A percentile compares a stretch with the other conserved stretches of the same genome.
Evolutionary conservation across 2,329 filamentous ascomycete genomes (phyloP).

Genomic region (Colletotrichum chlorophyti): DNA sequence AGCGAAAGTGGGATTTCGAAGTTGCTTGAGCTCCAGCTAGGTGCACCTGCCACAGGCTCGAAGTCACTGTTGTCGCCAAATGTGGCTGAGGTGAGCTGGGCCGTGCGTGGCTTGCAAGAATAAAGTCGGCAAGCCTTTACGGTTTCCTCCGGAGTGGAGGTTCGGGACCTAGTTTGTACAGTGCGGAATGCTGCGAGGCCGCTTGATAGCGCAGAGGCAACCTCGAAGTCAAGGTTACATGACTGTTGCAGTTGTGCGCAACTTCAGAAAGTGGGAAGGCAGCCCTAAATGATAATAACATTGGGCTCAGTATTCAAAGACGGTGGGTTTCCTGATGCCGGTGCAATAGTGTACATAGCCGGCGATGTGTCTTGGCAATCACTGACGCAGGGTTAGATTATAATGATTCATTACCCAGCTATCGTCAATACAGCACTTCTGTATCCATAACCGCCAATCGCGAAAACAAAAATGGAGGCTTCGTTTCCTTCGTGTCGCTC

Average conservation of each 20-base stretch:
- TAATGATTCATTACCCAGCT: conserved; percentile 8
- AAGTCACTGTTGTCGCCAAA: background rate
- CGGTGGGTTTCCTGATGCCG: no score
- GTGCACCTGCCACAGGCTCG: background rate
- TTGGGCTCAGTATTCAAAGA: no score
- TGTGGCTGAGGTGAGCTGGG: conserved; percentile 6
- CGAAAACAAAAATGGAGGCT: conserved; percentile 1
- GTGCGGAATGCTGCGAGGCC: conserved; percentile 7
- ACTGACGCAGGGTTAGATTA: background rate
- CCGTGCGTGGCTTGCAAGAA: background rate
- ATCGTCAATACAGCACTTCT: background rate
- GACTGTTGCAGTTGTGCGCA: no score
- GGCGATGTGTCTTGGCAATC: no score
- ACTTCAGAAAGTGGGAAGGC: no score
- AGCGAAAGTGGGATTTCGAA: background rate
- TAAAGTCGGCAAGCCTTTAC: background rate
- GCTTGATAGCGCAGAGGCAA: no score
- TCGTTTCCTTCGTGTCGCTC: conserved; percentile 11
- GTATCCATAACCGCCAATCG: background rate
- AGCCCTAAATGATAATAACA: no score
- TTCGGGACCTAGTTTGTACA: background rate
- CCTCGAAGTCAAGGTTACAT: background rate
- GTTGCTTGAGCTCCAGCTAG: conserved; percentile 1
- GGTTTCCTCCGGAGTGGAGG: conserved; percentile 7
- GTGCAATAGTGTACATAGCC: background rate